These are phyloP conservation scores for Helicostylum pulchrum DNA, from an alignment of 192 early-diverging fungal genomes.

Conservation along the genomic window DNA sequence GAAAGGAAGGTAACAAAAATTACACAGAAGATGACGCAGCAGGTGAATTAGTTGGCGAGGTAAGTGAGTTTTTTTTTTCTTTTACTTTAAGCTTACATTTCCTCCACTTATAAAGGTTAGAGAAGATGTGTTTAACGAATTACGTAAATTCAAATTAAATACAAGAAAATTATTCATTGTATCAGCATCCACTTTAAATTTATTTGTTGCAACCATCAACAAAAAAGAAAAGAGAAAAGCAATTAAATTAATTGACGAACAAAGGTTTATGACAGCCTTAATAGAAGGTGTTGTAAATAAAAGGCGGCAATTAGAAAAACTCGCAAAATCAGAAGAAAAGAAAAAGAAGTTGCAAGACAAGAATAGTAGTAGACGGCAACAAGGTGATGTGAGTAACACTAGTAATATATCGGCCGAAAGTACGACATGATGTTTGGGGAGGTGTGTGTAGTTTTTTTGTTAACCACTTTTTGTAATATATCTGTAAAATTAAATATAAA, in stretches of 20 bases:
- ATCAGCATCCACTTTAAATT: conserved; percentile 31
- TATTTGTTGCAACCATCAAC: conserved; percentile 27
- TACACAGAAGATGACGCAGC: neutral
- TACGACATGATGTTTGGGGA: too few species aligned
- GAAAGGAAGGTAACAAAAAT: conserved; percentile 7
- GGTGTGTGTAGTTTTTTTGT: too few species aligned
- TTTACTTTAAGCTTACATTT: too few species aligned
- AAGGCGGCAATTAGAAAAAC: neutral
- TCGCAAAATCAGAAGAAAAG: neutral
- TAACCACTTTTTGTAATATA: too few species aligned
- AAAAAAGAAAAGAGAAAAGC: conserved; percentile 15
- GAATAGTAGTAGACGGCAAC: neutral
- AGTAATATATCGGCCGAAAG: too few species aligned
- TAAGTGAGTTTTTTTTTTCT: neutral
- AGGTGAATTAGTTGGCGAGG: conserved; percentile 27
- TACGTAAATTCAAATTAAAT: conserved; percentile 15
- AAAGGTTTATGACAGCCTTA: conserved; percentile 26
- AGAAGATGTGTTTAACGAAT: neutral
- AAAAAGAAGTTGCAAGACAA: neutral
- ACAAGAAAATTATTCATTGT: conserved; percentile 27
- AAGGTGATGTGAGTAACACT: too few species aligned
- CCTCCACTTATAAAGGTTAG: neutral
- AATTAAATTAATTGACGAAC: conserved; percentile 25
- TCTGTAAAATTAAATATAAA: too few species aligned
- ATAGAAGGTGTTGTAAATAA: conserved; percentile 31